phyloP scores from a whole-genome alignment of 2,329 filamentous ascomycete genomes.

The Clarireedia paspali region DNA sequence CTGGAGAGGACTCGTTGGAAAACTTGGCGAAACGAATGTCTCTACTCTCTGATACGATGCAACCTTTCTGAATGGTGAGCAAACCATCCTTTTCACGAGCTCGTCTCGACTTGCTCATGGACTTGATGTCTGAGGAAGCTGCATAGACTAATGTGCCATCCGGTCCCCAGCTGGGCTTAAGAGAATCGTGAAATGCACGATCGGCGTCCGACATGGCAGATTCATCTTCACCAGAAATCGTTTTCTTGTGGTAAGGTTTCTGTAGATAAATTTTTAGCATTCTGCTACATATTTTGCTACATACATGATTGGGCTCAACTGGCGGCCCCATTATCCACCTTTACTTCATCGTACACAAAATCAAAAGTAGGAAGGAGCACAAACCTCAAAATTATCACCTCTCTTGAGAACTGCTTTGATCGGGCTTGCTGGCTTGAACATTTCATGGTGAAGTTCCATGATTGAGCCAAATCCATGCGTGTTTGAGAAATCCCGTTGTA shows the following conservation, averaged over 20 bases:
- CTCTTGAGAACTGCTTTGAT: slow-evolving; percentile 47
- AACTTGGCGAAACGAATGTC: slow-evolving; percentile 60
- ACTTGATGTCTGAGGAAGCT: slow-evolving; percentile 34
- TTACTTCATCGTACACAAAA: slow-evolving; percentile 1
- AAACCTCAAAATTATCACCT: slow-evolving; percentile 80
- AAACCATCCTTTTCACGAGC: slow-evolving; percentile 35
- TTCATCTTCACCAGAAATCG: slow-evolving; percentile 59
- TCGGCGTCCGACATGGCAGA: slow-evolving; percentile 55
- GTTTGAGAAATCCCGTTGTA: slow-evolving; percentile 22
- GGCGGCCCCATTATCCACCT: slow-evolving; percentile 21
- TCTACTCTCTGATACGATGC: slow-evolving; percentile 54
- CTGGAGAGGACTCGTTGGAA: slow-evolving; percentile 49
- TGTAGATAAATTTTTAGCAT: slow-evolving; percentile 47
- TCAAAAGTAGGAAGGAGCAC: slow-evolving; percentile 42
- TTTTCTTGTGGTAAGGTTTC: slow-evolving; percentile 80
- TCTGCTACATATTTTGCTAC: slow-evolving; percentile 29
- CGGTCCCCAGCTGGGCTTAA: slow-evolving; percentile 74
- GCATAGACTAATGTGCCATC: slow-evolving; percentile 65
- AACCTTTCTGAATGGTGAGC: slow-evolving; percentile 46
- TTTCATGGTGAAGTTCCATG: slow-evolving; percentile 93
- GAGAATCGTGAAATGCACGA: slow-evolving; percentile 59
- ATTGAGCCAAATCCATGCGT: slow-evolving; percentile 71
- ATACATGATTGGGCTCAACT: slow-evolving; percentile 30
- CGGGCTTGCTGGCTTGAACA: slow-evolving; percentile 65
- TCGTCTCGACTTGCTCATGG: slow-evolving; percentile 23